These are phyloP conservation scores for Penicillium bovifimosum DNA, from an alignment of 495 filamentous ascomycete species.

Conservation along the genomic window DNA sequence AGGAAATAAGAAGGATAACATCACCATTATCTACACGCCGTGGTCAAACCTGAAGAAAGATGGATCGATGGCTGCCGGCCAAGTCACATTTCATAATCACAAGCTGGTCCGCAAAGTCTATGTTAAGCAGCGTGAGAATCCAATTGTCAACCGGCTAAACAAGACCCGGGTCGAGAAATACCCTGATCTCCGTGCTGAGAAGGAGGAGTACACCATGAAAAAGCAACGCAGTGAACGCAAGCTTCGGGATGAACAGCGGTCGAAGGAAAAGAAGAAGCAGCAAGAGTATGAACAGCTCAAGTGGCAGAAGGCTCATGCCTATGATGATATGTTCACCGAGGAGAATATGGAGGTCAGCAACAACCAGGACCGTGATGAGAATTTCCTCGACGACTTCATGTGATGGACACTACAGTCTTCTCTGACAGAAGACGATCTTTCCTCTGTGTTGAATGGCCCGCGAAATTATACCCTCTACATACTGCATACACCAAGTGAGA, in stretches of 20 bases:
- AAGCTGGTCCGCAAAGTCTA: conserved; percentile 76
- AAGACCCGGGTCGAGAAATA: conserved; percentile 88
- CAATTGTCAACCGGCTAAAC: conserved; percentile 90
- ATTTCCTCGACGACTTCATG: conserved; percentile 52
- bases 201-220: conserved; percentile 65
- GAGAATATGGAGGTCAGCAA: conserved; percentile 42
- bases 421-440: conserved; percentile 3
- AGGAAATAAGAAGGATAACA: conserved; percentile 98
- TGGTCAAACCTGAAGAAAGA: conserved; percentile 97
- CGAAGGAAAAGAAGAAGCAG: conserved; percentile 70
- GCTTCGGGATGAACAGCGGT: conserved; percentile 62
- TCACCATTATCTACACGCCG: conserved; percentile 93
- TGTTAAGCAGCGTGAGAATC: conserved; percentile 70
- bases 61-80: conserved; percentile 91
- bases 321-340: conserved; percentile 64
- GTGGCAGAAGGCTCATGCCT: conserved; percentile 90
- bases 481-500: not conserved
- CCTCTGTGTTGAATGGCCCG: conserved; percentile 1
- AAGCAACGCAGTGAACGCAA: conserved; percentile 65
- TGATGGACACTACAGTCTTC: conserved; percentile 23
- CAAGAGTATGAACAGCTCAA: conserved; percentile 82
- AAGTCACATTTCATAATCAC: conserved; percentile 92
- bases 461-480: conserved; percentile 6
- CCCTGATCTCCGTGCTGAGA: conserved; percentile 74
- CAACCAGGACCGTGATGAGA: conserved; percentile 46